Conservation (phyloP, 2,329 filamentous ascomycete species). For the Sclerotinia subarctica region DNA sequence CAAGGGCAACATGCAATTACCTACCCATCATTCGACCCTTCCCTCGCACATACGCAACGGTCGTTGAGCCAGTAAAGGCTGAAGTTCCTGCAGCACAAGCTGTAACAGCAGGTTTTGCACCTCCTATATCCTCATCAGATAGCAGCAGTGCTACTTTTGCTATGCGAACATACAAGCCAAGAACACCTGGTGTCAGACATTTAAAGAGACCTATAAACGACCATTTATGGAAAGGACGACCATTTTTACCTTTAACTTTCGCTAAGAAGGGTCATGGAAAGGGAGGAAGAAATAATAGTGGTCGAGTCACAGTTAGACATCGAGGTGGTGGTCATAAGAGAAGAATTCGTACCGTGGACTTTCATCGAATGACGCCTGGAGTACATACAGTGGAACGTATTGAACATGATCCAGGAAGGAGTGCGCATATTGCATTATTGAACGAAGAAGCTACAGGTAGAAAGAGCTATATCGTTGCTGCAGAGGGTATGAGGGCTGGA, state of each 20-base stretch:
- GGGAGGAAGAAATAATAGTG: slow-evolving; percentile 87
- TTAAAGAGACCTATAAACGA: slow-evolving; percentile 90
- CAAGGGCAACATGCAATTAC: slow-evolving; percentile 47
- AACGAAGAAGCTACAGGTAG: slow-evolving; percentile 69
- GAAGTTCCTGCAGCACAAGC: slow-evolving; percentile 41
- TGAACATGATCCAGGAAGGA: slow-evolving; percentile 92
- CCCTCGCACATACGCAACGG: slow-evolving; percentile 52
- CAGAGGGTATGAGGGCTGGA: slow-evolving; percentile 88
- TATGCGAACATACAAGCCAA: slow-evolving; percentile 85
- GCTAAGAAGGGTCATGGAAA: slow-evolving; percentile 90
- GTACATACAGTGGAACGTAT: slow-evolving; percentile 89
- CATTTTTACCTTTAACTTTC: slow-evolving; percentile 78
- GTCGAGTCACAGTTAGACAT: slow-evolving; percentile 83
- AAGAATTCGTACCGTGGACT: slow-evolving; percentile 89
- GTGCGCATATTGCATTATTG: slow-evolving; percentile 86
- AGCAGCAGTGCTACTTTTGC: slow-evolving; percentile 40
- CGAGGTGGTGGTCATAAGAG: slow-evolving; percentile 89
- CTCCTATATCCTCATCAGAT: slow-evolving; percentile 43
- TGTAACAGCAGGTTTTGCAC: slow-evolving; percentile 43
- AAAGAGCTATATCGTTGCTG: slow-evolving; percentile 90
- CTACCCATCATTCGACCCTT: slow-evolving; percentile 45
- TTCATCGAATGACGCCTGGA: slow-evolving; percentile 72
- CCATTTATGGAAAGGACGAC: slow-evolving; percentile 92
- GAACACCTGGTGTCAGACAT: slow-evolving; percentile 89
- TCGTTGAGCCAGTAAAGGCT: slow-evolving; percentile 40